A percentile compares a stretch with the other conserved stretches of the same genome.
phyloP scores from a whole-genome alignment of 2,329 filamentous ascomycete genomes.

The Escovopsis sp. region DNA sequence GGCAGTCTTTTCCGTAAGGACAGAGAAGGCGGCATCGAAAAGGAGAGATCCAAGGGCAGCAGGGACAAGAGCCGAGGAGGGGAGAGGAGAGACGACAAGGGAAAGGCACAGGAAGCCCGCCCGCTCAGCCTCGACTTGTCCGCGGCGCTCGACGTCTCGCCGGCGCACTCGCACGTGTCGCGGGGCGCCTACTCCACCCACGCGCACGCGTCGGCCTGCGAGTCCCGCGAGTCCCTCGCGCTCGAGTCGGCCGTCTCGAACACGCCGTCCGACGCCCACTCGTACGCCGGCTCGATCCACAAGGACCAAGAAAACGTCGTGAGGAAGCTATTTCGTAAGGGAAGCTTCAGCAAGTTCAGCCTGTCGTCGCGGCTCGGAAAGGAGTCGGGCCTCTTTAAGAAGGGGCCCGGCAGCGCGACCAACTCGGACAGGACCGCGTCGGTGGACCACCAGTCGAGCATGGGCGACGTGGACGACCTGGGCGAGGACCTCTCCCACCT shows the following conservation, averaged over 20 bases:
- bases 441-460: constrained; percentile 39
- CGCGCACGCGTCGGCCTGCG: constrained; percentile 39
- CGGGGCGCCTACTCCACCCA: constrained; percentile 42
- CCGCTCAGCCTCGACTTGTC: constrained; percentile 24
- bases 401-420: constrained; percentile 39
- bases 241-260: constrained; percentile 43
- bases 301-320: constrained; percentile 44
- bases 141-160: constrained; percentile 29
- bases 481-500: constrained; percentile 29
- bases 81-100: constrained; percentile 22
- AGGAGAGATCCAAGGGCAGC: constrained; percentile 4
- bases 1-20: constrained; percentile 46
- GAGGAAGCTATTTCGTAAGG: constrained; percentile 48
- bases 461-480: constrained; percentile 39
- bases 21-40: constrained; percentile 10
- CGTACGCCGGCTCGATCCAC: constrained; percentile 21
- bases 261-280: constrained; percentile 37
- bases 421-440: constrained; percentile 43
- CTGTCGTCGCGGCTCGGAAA: constrained; percentile 42
- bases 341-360: constrained; percentile 51
- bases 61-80: constrained; percentile 12
- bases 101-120: constrained; percentile 21
- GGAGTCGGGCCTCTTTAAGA: constrained; percentile 41
- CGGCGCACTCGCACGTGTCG: constrained; percentile 38
- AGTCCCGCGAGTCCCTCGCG: constrained; percentile 43